phyloP scores from a whole-genome alignment of 2,329 filamentous ascomycete species.

The Leptographium flavum region DNA sequence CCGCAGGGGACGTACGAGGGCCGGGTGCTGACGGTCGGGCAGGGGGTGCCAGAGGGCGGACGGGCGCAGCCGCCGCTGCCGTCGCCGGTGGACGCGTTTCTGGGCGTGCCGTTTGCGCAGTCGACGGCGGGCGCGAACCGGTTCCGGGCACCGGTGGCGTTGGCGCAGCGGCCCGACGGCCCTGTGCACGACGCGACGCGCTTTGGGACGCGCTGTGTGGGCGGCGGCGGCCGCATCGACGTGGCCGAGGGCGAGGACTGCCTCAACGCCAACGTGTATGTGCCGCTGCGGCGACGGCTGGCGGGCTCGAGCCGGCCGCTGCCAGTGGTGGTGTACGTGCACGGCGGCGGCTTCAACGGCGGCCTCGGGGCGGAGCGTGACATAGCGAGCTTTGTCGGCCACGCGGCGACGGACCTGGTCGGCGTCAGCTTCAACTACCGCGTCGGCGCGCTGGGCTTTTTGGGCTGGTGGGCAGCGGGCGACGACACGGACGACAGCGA shows the following conservation, averaged over 20 bases:
- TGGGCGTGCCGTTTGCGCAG: constrained; percentile 35
- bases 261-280: constrained; percentile 34
- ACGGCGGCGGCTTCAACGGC: constrained; percentile 49
- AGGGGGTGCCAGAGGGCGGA: constrained; percentile 2
- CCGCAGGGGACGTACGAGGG: constrained; percentile 27
- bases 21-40: constrained; percentile 2
- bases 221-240: constrained; percentile 15
- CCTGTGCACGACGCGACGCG: constrained; percentile 2
- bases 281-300: neutral
- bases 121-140: constrained; percentile 26
- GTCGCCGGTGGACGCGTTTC: constrained; percentile 28
- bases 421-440: constrained; percentile 49
- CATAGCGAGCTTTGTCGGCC: constrained; percentile 46
- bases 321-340: constrained; percentile 45
- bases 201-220: constrained; percentile 8
- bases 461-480: constrained; percentile 23
- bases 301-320: constrained; percentile 12
- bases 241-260: constrained; percentile 33
- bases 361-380: constrained; percentile 39
- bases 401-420: constrained; percentile 36
- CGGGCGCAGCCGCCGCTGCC: neutral
- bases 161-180: constrained; percentile 11
- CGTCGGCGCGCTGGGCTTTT: constrained; percentile 54
- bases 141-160: constrained; percentile 26
- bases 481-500: neutral